Evolutionary conservation across 108 stramenopile genomes (phyloP).

Genomic region (Pseudonitzschia delicatissima): DNA sequence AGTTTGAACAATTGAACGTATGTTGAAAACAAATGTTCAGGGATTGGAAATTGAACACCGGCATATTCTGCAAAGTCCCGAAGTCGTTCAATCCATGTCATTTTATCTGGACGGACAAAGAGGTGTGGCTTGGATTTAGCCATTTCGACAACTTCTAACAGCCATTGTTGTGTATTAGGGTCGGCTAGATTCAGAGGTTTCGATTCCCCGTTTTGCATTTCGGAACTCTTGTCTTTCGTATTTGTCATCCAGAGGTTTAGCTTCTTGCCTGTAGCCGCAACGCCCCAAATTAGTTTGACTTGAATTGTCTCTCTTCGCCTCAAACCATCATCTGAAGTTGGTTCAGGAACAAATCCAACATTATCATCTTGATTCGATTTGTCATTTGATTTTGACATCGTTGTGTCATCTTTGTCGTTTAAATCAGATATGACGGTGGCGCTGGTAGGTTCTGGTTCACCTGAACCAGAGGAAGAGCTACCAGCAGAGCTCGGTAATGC

Average conservation of each 20-base stretch:
- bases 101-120: neutral
- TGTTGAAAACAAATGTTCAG: conserved; percentile 1
- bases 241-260: conserved; percentile 8
- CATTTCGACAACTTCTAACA: conserved; percentile 8
- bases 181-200: neutral
- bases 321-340: neutral
- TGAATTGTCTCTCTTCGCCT: conserved; percentile 1
- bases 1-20: conserved; percentile 2
- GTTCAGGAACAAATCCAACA: neutral
- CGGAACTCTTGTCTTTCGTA: neutral
- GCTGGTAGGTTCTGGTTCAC: no score
- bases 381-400: neutral
- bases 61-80: conserved; percentile 2
- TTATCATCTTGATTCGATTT: neutral
- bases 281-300: conserved; percentile 18
- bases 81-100: conserved; percentile 13
- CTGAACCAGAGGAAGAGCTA: no score
- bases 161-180: conserved; percentile 8
- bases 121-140: conserved; percentile 1
- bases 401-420: no score
- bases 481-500: no score
- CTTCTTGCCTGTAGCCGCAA: neutral
- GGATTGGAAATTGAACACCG: conserved; percentile 11
- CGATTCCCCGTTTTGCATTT: neutral
- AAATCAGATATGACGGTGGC: no score